Conservation (phyloP, 176 grass and related monocot genomes). For the Ampelocalamus luodianensis region DNA sequence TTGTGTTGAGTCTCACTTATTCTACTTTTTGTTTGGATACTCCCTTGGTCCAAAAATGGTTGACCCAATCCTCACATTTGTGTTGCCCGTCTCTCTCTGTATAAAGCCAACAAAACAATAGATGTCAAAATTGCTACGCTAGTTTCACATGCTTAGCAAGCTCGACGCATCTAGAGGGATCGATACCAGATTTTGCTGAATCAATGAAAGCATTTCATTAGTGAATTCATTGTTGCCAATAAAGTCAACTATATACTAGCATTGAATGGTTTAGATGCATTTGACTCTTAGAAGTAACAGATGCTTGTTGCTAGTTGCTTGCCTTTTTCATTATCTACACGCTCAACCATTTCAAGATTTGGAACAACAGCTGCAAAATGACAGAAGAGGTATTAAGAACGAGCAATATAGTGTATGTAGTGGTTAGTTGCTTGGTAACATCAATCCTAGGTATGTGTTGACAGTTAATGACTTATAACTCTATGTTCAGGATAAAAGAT, state of each 20-base stretch:
- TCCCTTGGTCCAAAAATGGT: constrained; percentile 85
- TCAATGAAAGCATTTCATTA: constrained; percentile 9
- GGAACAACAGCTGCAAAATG: constrained; percentile 69
- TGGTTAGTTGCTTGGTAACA: background rate
- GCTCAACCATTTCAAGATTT: constrained; percentile 90
- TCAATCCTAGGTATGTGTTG: background rate
- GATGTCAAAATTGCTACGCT: background rate
- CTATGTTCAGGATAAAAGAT: too few relatives aligned
- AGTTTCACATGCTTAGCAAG: constrained; percentile 80
- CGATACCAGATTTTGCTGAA: background rate
- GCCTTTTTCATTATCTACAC: constrained; percentile 92
- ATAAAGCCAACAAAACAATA: background rate
- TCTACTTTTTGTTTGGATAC: constrained; percentile 63
- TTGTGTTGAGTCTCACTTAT: background rate
- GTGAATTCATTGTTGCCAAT: background rate
- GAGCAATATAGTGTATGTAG: background rate
- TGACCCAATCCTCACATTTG: constrained; percentile 76
- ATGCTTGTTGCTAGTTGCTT: background rate
- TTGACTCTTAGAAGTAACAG: background rate
- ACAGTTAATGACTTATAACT: background rate
- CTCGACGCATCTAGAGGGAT: constrained; percentile 70
- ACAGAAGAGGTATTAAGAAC: constrained; percentile 1
- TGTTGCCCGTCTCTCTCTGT: constrained; percentile 80
- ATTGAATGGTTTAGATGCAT: background rate
- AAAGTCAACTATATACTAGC: background rate